Evolutionary conservation across 2,329 filamentous ascomycete genomes (phyloP).

Genomic region (Pestalotiopsis sp.): DNA sequence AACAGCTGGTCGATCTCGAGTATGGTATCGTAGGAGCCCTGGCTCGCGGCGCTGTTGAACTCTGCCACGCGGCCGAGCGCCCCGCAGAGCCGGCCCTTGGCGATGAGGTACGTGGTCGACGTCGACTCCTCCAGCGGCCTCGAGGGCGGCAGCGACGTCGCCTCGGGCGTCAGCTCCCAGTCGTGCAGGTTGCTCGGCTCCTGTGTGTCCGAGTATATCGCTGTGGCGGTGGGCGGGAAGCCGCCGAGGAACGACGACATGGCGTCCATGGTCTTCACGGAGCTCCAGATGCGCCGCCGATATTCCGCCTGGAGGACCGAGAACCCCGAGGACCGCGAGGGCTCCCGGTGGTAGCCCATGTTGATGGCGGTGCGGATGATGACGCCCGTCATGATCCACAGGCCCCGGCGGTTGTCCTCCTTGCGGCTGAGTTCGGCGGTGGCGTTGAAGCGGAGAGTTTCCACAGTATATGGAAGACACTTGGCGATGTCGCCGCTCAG

Average conservation of each 20-base stretch:
- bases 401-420: conserved; percentile 52
- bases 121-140: conserved; percentile 51
- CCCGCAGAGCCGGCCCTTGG: conserved; percentile 49
- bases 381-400: conserved; percentile 52
- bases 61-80: conserved; percentile 53
- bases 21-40: conserved; percentile 21
- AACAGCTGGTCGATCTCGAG: conserved; percentile 42
- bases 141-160: conserved; percentile 48
- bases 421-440: conserved; percentile 55
- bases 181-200: conserved; percentile 56
- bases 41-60: conserved; percentile 18
- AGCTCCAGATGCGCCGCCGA: conserved; percentile 38
- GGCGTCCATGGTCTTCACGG: conserved; percentile 51
- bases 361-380: conserved; percentile 55
- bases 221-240: conserved; percentile 49
- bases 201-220: conserved; percentile 49
- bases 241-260: conserved; percentile 55
- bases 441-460: conserved; percentile 53
- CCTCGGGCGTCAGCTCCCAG: conserved; percentile 53
- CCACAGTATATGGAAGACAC: conserved; percentile 47
- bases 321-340: conserved; percentile 35
- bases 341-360: conserved; percentile 57
- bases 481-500: conserved; percentile 42
- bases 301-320: conserved; percentile 52
- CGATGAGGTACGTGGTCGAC: conserved; percentile 52